Conservation (phyloP, 176 grass and related monocot genomes). For the Echinochloa phyllopogon region DNA sequence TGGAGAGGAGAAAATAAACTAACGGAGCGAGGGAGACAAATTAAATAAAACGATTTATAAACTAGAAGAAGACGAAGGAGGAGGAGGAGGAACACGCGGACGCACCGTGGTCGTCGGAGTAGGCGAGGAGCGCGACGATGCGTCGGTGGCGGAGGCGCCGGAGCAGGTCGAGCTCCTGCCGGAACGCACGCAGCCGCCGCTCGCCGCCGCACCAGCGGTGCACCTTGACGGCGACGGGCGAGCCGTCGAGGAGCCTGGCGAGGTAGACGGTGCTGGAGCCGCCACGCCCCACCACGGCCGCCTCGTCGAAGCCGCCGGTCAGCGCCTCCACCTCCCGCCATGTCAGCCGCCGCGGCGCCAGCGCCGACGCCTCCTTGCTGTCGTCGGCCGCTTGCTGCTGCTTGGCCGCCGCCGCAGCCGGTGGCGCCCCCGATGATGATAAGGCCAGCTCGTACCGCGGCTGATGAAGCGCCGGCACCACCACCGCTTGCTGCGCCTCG, state of each 20-base stretch:
- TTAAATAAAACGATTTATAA: background rate
- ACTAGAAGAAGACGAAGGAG: background rate
- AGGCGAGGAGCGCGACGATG: slow-evolving; percentile 75
- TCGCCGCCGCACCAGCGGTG: slow-evolving; percentile 67
- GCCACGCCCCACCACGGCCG: slow-evolving; percentile 72
- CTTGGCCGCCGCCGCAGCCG: background rate
- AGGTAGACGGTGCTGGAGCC: slow-evolving; percentile 89
- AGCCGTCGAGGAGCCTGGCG: slow-evolving; percentile 27
- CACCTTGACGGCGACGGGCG: slow-evolving; percentile 64
- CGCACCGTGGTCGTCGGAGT: slow-evolving; percentile 80
- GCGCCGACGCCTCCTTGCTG: background rate
- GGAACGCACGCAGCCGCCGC: slow-evolving; percentile 61
- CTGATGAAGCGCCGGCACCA: background rate
- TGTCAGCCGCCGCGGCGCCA: slow-evolving; percentile 44
- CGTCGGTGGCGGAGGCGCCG: slow-evolving; percentile 62
- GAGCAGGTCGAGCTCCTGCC: slow-evolving; percentile 84
- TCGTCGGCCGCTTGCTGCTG: background rate
- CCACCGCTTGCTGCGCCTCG: background rate
- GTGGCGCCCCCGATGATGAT: background rate
- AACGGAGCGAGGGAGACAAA: background rate
- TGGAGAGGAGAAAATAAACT: background rate
- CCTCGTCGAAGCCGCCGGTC: slow-evolving; percentile 63
- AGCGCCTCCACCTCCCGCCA: slow-evolving; percentile 73
- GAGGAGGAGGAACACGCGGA: background rate
- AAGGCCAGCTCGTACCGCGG: background rate